phyloP scores from a whole-genome alignment of 2,329 filamentous ascomycete genomes.

The Fusarium chuoi region DNA sequence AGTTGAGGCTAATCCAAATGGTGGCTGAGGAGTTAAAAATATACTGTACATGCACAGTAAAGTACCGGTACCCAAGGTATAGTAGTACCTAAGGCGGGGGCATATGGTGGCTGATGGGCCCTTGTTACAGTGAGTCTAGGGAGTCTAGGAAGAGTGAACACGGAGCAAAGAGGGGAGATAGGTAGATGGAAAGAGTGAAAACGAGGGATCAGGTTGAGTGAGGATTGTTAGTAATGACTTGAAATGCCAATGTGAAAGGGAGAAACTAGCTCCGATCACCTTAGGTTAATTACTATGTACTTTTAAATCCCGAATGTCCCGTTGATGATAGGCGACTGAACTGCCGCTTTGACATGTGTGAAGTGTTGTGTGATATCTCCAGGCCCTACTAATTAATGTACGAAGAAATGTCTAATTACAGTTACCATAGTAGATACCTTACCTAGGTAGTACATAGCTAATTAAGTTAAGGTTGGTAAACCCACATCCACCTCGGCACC shows the following conservation, averaged over 20 bases:
- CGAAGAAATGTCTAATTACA: neutral
- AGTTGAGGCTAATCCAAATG: conserved; percentile 27
- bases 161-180: neutral
- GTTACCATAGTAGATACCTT: neutral
- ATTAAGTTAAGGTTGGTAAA: neutral
- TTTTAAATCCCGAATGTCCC: neutral
- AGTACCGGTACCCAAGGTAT: neutral
- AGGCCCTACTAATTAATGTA: neutral
- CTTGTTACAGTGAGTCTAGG: conserved; percentile 7
- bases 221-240: neutral
- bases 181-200: neutral
- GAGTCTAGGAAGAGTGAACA: neutral
- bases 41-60: conserved; percentile 30
- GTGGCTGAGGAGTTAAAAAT: conserved; percentile 38
- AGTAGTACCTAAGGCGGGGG: conserved; percentile 18
- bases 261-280: neutral
- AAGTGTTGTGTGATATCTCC: neutral
- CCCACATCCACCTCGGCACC: conserved; percentile 2
- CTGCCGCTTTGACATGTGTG: conserved; percentile 3
- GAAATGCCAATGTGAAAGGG: neutral
- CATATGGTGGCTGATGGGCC: conserved; percentile 21
- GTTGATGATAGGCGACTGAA: neutral
- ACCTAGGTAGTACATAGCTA: neutral
- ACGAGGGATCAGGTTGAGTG: neutral
- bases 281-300: neutral